Evolutionary conservation across 352 stramenopile species (phyloP), one percentile per base, ranked within the genome.

Genomic region (Blastocystis sp.): DNA sequence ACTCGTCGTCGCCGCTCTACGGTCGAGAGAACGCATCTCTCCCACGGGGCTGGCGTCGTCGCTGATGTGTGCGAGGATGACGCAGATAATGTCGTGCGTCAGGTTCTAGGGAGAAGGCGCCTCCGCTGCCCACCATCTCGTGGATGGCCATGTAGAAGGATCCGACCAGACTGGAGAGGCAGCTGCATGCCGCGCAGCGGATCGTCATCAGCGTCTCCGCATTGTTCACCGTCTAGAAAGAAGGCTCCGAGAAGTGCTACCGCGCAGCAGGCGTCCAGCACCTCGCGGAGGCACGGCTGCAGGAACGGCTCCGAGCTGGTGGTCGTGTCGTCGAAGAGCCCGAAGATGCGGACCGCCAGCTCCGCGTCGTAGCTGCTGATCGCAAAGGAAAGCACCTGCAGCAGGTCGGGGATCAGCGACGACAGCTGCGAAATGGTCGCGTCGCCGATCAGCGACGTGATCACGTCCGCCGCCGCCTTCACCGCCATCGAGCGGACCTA

Each of bases 401-500:
- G 69, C 21, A 81, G 46, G 24, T 40, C 40, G 9, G 69, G 69
- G 40, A 81, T 29, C 14, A 81, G 48, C 0, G 44, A 40, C 2
- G 29, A 24, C 11, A 81, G 56, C 32, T 61, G 36, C 24, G 69
- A 27, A 42, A 81, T 61, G 8, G 36, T 29, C 1, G 53, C 29
- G 6, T 59, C 40, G 21, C 63, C 69, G 69, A 81, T 81, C 8
- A 48, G 36, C 1, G 69, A 48, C 1, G 69, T 81, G 27, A 81
- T 81, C 1, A 81, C 48, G 53, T 81, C 69, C 24, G 42, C 61
- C 21, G 44, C 34, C 18, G 69, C 69, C 48, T 81, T 81, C 11
- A 81, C 36, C 21, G 69, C 69, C 69, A 81, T 81, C 11, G 44
- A 64, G 2, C 44, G 69, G 16, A 81, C 63, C 63, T 75, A 49